Base-by-base conservation (phyloP, 1,284 basidiomycete genomes). In the Retiboletus fuscus region DNA sequence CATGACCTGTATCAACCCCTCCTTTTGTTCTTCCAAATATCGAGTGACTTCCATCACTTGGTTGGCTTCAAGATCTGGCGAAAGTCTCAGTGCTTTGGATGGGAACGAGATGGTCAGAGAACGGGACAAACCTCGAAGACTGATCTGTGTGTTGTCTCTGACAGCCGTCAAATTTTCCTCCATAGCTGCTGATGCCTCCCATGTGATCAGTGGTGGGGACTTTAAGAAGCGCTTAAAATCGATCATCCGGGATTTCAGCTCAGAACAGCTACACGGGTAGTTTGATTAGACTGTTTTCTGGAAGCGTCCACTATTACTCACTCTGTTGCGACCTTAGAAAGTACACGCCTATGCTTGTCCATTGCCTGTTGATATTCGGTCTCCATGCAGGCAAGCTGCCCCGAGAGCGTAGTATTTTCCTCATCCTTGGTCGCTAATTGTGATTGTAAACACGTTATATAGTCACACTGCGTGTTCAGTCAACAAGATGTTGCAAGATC, bases 21-120 rank as follows among this genome's bases (percentile, higher is more conserved):
- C 72, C 62, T 69, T 81, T 72, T 83, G 81, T 61, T 81, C 79
- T 49, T 74, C 69, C 64, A 82, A 66, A 58, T 72, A 75, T 61
- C 67, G 71, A 47, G 71, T 74, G 39, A 81, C 41, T 65, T 80
- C 74, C 16, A 58, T 70, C 46, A 83, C 64, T 55, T 73, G 75
- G 64, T 78, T 73, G 24, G 74, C 80, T 83, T 84, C 77, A 22
- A 84, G 74, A 16, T 76, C 82, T 82, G 70, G 41, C 11, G 65
- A 64, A 44, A 69, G 51, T 30, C 10, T 12, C 12, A 61, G 26
- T 58, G 13, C 5, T 61, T 34, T 28, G 28, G 11, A 51, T 6
- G 26, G 20, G 22, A 47, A 22, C 26, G 46, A 28, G 24, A 61
- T 8, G 12, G 20, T 53, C 11, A 46, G 16, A 34, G 46, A 61